Base-by-base conservation (phyloP, 1,139 yeast species). In the Neolecta irregularis region DNA sequence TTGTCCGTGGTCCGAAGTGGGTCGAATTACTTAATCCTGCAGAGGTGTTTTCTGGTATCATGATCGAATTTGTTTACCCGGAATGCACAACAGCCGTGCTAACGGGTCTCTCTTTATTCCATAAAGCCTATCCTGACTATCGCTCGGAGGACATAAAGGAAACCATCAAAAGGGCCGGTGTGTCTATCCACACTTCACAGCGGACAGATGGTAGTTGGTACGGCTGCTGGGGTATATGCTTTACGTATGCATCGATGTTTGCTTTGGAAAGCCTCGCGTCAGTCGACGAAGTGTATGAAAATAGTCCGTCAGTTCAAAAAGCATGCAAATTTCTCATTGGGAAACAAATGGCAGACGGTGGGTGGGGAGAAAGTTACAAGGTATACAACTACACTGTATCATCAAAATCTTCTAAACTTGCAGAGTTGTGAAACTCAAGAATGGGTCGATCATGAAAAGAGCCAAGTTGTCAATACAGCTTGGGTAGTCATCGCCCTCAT, bases 221-320 rank as follows among this genome's bases (percentile, higher is more conserved):
- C 53, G 99, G 99, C 1, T 74, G 85, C 30, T 91, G 99, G 99
- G 99, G 98, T 30, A 76, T 91, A 7, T 91, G 99, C 52, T 83
- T 68, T 52, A 80, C 95, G 0, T 91, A 91, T 56, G 96, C 98
- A 0, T 78, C 88, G 1, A 91, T 91, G 98, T 91, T 91, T 67
- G 98, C 99, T 0, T 58, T 88, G 22, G 99, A 91, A 49, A 96
- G 98, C 0, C 62, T 88, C 36, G 61, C 70, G 26, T 69, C 91
- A 2, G 75, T 76, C 18, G 80, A 76, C 1, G 65, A 66, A 41
- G 60, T 54, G 2, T 88, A 81, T 51, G 52, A 49, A 1, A 80
- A 75, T 48, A 71, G 76, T 24, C 67, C 61, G 4, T 55, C 62
- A 2, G 93, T 79, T 5, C 61, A 62, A 32, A 67, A 59, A 46